Base-by-base conservation (phyloP, 2,329 filamentous ascomycete genomes). In the Phialemonium atrogriseum region DNA sequence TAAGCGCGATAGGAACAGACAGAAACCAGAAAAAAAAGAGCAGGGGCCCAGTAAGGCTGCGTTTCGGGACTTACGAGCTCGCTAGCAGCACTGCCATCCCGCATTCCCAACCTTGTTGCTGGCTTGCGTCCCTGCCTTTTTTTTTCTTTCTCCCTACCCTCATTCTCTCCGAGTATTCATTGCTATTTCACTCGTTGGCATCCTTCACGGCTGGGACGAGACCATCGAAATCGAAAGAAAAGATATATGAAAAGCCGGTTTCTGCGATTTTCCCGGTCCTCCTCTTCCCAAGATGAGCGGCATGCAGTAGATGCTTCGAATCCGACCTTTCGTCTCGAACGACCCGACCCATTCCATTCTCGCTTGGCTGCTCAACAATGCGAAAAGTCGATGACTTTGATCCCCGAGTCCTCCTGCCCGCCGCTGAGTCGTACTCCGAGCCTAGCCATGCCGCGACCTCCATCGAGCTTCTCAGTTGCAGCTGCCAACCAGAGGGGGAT, bases 261-360 rank as follows among this genome's bases (percentile, higher is more conserved):
- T n/a, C n/a, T n/a, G n/a, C n/a, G n/a, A n/a, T n/a, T n/a, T n/a
- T n/a, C n/a, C n/a, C n/a, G n/a, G n/a, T n/a, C n/a, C n/a, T n/a
- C n/a, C n/a, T n/a, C 12, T 16, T n/a, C n/a, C 16, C 19, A 30
- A 30, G 28, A 30, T 30, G 28, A 23, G 28, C 28, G 12, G 28
- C 11, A 24, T 16, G 28, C 14, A 11, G 19, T 24, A 30, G 20
- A 30, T 23, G 21, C 21, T 23, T 23, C 21, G 21, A n/a, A 23
- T 23, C 9, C n/a, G 9, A 23, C 8, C n/a, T 30, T 19, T 12
- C 27, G 11, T 19, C 18, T 21, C 21, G 12, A 30, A 30, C 28
- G 12, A 19, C 19, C 20, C 12, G 28, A 14, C 20, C 12, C 24
- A 10, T 9, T 21, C 28, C 15, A 24, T 6, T n/a, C n/a, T n/a